These are phyloP conservation scores for Willaertia magna DNA, from an alignment of 208 protist species.

Conservation along the genomic window DNA sequence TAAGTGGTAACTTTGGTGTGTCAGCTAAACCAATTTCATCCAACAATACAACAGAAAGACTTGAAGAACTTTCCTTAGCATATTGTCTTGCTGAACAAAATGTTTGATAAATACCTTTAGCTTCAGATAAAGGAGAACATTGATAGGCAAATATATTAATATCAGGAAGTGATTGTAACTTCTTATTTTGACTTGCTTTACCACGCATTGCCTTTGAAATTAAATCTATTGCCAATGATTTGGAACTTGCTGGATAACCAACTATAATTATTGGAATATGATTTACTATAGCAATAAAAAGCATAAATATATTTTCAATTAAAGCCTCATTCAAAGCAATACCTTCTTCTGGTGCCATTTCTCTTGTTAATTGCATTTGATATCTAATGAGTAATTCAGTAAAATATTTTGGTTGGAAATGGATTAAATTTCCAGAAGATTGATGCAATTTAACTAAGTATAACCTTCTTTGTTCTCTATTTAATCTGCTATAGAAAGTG, in stretches of 20 bases:
- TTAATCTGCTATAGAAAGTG: neutral
- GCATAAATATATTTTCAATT: constrained; percentile 50
- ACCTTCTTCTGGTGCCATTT: constrained; percentile 14
- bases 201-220: constrained; percentile 34
- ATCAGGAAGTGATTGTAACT: constrained; percentile 24
- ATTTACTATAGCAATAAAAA: constrained; percentile 40
- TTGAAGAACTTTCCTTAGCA: constrained; percentile 11
- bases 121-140: constrained; percentile 34
- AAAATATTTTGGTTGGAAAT: neutral
- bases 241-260: constrained; percentile 48
- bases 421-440: too few relatives aligned
- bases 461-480: neutral
- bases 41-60: constrained; percentile 42
- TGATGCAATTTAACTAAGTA: too few relatives aligned
- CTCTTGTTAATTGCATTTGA: neutral
- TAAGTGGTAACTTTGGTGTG: constrained; percentile 48
- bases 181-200: constrained; percentile 15
- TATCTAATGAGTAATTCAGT: neutral
- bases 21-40: constrained; percentile 63
- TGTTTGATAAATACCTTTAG: constrained; percentile 40
- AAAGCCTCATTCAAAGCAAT: constrained; percentile 50
- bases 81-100: constrained; percentile 34
- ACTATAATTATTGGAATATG: constrained; percentile 53
- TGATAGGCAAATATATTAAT: constrained; percentile 44
- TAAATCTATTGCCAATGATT: constrained; percentile 46